Percentiles rank a stretch among this genome's conserved stretches.
Conservation (phyloP, 495 filamentous ascomycete genomes). For the Penicillium paxilli region DNA sequence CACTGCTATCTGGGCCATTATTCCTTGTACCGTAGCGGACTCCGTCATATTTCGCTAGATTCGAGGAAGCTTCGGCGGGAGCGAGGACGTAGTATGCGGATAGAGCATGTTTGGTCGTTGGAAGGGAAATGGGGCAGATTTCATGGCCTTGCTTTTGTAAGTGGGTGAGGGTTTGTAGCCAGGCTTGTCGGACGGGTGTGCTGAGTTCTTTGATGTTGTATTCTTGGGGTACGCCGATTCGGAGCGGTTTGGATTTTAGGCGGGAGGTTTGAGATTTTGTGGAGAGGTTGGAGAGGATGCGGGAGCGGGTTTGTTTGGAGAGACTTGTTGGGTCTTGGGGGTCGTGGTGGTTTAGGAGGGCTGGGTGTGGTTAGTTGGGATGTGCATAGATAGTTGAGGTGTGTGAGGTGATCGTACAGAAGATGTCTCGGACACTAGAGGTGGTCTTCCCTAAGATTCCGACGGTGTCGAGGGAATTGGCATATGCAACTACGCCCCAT, state of each 20-base stretch:
- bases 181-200: conserved; percentile 63
- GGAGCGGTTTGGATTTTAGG: conserved; percentile 32
- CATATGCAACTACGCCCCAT: conserved; percentile 91
- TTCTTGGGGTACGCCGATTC: conserved; percentile 78
- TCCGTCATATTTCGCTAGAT: conserved; percentile 97
- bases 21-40: conserved; percentile 76
- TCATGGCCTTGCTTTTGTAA: conserved; percentile 65
- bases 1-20: conserved; percentile 27
- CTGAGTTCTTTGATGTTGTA: conserved; percentile 88
- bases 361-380: conserved; percentile 21
- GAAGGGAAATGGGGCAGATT: conserved; percentile 76
- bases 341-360: conserved; percentile 62
- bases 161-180: conserved; percentile 57
- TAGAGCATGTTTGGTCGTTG: conserved; percentile 79
- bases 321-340: conserved; percentile 76
- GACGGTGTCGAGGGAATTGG: conserved; percentile 93
- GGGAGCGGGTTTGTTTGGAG: conserved; percentile 46
- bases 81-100: conserved; percentile 95
- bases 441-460: conserved; percentile 67
- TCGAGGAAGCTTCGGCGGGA: conserved; percentile 92
- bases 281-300: conserved; percentile 38
- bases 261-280: conserved; percentile 20
- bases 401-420: conserved; percentile 41
- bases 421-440: conserved; percentile 49
- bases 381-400: neutral